A percentile compares a stretch with the other conserved stretches of the same genome.
phyloP scores from a whole-genome alignment of 106 monocot species.

The Dendrobium officinale region DNA sequence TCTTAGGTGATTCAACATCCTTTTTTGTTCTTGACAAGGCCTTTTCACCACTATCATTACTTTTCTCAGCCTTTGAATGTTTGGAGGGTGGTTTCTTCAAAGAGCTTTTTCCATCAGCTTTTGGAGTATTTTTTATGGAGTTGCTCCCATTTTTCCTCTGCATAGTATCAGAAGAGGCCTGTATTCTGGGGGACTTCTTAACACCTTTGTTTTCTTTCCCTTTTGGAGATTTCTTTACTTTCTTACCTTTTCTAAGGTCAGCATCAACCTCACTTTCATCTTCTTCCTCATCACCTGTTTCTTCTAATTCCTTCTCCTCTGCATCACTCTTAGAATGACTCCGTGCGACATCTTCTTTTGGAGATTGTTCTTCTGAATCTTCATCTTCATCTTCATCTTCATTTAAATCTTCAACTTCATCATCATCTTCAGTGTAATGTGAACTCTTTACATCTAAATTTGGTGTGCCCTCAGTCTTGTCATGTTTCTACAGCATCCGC shows the following conservation, averaged over 20 bases:
- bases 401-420: too few species aligned
- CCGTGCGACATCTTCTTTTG: slow-evolving; percentile 8
- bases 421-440: too few species aligned
- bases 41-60: background rate
- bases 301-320: slow-evolving; percentile 14
- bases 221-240: background rate
- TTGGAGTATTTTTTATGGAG: background rate
- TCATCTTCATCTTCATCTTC: too few species aligned
- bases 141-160: background rate
- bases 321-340: slow-evolving; percentile 13
- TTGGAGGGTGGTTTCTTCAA: slow-evolving; percentile 5
- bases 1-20: slow-evolving; percentile 5
- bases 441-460: too few species aligned
- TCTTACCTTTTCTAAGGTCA: background rate
- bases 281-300: slow-evolving; percentile 16
- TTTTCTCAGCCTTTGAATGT: background rate
- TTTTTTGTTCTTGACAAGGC: background rate
- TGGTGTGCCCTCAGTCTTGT: too few species aligned
- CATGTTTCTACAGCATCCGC: too few species aligned
- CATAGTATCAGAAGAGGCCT: background rate
- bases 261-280: too few species aligned
- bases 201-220: background rate
- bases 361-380: too few species aligned
- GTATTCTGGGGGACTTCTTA: background rate
- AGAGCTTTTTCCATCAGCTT: slow-evolving; percentile 3